These are phyloP conservation scores for Fusarium graminum DNA, from an alignment of 2,329 filamentous ascomycete species.

Conservation along the genomic window DNA sequence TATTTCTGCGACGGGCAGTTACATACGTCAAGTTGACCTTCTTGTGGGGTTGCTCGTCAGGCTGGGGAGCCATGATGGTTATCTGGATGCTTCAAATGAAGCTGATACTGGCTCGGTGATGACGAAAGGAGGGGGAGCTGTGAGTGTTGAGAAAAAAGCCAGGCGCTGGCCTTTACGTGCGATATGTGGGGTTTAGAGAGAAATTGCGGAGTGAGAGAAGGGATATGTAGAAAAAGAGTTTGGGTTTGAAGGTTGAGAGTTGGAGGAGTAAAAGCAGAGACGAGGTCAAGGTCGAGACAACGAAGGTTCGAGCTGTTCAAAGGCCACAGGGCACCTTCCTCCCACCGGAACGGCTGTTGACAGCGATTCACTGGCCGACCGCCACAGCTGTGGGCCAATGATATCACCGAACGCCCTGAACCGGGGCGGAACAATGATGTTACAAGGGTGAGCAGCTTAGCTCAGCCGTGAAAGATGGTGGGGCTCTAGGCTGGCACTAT, in stretches of 20 bases:
- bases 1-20: neutral
- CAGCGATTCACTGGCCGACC: conserved; percentile 49
- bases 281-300: conserved; percentile 40
- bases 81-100: conserved; percentile 48
- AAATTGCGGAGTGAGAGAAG: conserved; percentile 10
- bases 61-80: conserved; percentile 77
- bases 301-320: conserved; percentile 48
- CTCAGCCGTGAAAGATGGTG: conserved; percentile 43
- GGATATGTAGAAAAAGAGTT: conserved; percentile 15
- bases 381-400: conserved; percentile 53
- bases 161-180: conserved; percentile 33
- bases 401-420: conserved; percentile 48
- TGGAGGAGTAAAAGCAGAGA: conserved; percentile 40
- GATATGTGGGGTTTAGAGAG: conserved; percentile 15
- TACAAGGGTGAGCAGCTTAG: conserved; percentile 47
- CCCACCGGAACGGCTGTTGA: conserved; percentile 43
- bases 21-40: conserved; percentile 86
- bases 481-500: conserved; percentile 42
- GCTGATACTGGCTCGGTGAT: conserved; percentile 45
- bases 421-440: conserved; percentile 56
- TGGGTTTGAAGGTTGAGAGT: conserved; percentile 38
- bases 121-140: conserved; percentile 45
- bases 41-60: conserved; percentile 71
- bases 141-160: conserved; percentile 43
- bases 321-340: conserved; percentile 49